Percentiles rank a stretch among this genome's conserved stretches.
Conservation (phyloP, 345 rosid species). For the Gossypium longicalyx region DNA sequence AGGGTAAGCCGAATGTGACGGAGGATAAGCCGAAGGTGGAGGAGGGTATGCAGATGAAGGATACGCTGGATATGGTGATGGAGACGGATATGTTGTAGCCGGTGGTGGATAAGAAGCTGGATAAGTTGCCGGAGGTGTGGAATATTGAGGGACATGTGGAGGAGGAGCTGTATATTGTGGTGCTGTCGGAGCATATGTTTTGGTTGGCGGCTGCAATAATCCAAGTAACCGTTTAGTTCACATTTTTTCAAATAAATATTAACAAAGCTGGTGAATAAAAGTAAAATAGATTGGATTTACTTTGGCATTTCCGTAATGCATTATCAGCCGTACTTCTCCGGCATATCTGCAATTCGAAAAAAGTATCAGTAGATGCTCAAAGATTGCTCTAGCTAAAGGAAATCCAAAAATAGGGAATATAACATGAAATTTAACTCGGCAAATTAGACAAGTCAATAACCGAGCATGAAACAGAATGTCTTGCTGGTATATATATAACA, state of each 20-base stretch:
- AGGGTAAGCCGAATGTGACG: slow-evolving; percentile 19
- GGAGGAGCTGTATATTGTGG: slow-evolving; percentile 8
- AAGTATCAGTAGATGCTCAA: background rate
- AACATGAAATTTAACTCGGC: background rate
- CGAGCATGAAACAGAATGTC: background rate
- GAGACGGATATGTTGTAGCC: slow-evolving; percentile 6
- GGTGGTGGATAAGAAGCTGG: slow-evolving; percentile 19
- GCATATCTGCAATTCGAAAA: slow-evolving; percentile 49
- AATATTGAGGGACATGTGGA: slow-evolving; percentile 5
- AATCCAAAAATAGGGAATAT: background rate
- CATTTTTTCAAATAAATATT: background rate
- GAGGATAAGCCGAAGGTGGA: slow-evolving; percentile 35
- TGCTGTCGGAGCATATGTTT: slow-evolving; percentile 25
- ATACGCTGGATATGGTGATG: slow-evolving; percentile 30
- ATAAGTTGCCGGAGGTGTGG: slow-evolving; percentile 8
- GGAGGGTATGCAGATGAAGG: slow-evolving; percentile 36
- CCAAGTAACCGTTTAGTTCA: slow-evolving; percentile 4
- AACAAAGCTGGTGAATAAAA: background rate
- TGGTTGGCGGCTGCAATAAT: slow-evolving; percentile 41
- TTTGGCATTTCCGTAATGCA: slow-evolving; percentile 62
- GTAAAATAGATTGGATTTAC: slow-evolving; percentile 32
- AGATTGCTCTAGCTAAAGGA: background rate
- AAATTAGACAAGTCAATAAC: background rate
- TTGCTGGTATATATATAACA: background rate
- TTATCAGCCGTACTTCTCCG: slow-evolving; percentile 70